Evolutionary conservation across 2,329 filamentous ascomycete genomes (phyloP).

Genomic region (Fusarium pilosicola): DNA sequence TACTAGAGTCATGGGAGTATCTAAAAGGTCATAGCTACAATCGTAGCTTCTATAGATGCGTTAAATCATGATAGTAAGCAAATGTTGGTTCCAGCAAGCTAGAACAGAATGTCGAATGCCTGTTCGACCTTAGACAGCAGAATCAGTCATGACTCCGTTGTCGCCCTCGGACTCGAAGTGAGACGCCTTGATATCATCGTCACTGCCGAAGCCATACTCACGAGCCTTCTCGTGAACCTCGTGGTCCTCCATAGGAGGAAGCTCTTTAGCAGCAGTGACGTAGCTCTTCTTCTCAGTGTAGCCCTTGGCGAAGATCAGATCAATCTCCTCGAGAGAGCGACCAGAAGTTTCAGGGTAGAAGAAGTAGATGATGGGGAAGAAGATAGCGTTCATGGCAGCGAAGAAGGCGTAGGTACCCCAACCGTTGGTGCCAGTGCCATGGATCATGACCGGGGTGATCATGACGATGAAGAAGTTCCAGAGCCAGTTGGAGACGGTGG

Average conservation of each 20-base stretch:
- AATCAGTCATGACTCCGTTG: slow-evolving; percentile 14
- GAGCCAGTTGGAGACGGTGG: slow-evolving; percentile 68
- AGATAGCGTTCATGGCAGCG: slow-evolving; percentile 61
- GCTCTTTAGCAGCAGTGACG: slow-evolving; percentile 64
- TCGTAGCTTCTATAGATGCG: slow-evolving; percentile 1
- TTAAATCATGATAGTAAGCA: neutral
- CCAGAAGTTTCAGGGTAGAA: slow-evolving; percentile 58
- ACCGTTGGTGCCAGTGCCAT: slow-evolving; percentile 59
- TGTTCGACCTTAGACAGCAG: slow-evolving; percentile 9
- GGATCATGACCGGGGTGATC: slow-evolving; percentile 78
- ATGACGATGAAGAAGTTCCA: slow-evolving; percentile 79
- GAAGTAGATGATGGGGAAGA: slow-evolving; percentile 61
- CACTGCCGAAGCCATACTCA: slow-evolving; percentile 19
- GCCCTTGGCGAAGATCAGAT: slow-evolving; percentile 56
- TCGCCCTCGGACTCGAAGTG: slow-evolving; percentile 15
- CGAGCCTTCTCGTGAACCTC: slow-evolving; percentile 28
- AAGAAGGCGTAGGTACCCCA: slow-evolving; percentile 65
- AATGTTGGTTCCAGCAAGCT: neutral
- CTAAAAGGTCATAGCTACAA: slow-evolving; percentile 5
- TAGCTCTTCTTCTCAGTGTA: slow-evolving; percentile 68
- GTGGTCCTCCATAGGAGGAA: slow-evolving; percentile 52
- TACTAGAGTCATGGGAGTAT: slow-evolving; percentile 11
- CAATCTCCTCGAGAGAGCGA: slow-evolving; percentile 33
- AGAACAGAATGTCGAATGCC: neutral
- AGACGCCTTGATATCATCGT: slow-evolving; percentile 12